Evolutionary conservation across 2,329 filamentous ascomycete species (phyloP), one percentile per base, ranked within the genome.

Genomic region (Aspergillus viridinutans): DNA sequence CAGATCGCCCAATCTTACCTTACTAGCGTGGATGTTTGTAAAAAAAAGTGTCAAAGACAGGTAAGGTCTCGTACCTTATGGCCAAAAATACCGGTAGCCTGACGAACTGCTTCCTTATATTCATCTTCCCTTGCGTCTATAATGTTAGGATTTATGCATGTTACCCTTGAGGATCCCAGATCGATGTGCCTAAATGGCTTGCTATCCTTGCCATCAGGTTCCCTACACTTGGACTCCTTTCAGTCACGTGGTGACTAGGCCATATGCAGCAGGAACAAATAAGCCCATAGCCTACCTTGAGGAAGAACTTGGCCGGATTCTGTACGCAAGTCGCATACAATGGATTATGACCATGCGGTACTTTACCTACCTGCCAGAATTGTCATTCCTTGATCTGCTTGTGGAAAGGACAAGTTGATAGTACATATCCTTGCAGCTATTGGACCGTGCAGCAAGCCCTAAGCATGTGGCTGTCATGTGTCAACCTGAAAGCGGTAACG

Each of bases 201-300:
- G 12, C 12, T 23, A 23, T 23, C 43, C 45, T 48, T 40, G 23
- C 17, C 38, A 35, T 47, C 21, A 42, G 53, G 47, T 58, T 50
- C 57, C 59, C 55, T 42, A 49, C 21, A 28, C 32, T 57, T 55
- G 56, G 57, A 32, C 58, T 40, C 49, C 26, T 49, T 56, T 55
- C 38, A 26, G 49, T 63, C 61, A 63, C 58, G 60, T 63, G 61
- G 55, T 12, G 23, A 47, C 23, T 47, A 47, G 43, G 10, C 23
- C 5, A 7, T 47, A 14, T 12, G 10, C 3, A 25, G 43, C 10
- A 47, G 4, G 43, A 23, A 23, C 12, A 8, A 17, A 14, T 23
- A 23, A 43, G 6, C 26, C 43, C 43, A 21, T 25, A 21, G 23
- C 43, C 21, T 12, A 47, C 29, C 4, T 50, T 14, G 21, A 43